Base-by-base conservation (phyloP, 2,329 filamentous ascomycete genomes). In the Pseudogymnoascus sp. region DNA sequence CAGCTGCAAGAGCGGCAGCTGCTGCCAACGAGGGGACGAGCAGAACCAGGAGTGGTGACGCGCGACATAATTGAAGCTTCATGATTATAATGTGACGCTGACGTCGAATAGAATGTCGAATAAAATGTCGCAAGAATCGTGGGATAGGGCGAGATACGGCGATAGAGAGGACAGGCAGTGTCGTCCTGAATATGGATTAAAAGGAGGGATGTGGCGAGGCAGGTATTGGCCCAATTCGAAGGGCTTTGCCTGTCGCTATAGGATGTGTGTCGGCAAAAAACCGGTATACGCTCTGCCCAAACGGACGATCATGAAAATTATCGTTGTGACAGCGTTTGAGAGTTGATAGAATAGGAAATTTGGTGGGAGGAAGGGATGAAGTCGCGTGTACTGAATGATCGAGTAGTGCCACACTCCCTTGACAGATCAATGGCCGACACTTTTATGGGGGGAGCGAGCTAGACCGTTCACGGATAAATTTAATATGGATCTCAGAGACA, bases 11-110 rank as follows among this genome's bases (percentile, higher is more conserved):
- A 8, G 68, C 63, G 50, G 77, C 72, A 37, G 77, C 75, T 43
- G 73, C 67, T 25, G 81, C 82, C 63, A 87, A 72, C 36, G 78
- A 80, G 30, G 83, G 81, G 37, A 87, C 73, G 1, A 87, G 77
- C 37, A 89, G 79, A 35, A 89, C 76, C 58, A 89, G 72, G 22
- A 88, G 72, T 30, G 82, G 77, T 61, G 80, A 80, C 63, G 77
- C 76, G 61, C 74, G 75, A 64, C 77, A 58, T 58, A 58, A 77
- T 73, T 78, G 78, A 68, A 87, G 74, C 74, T 80, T 84, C 86
- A 89, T 89, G 66, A 67, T 78, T 58, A 33, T 53, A 33, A 53
- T 33, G 73, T 47, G 41, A 59, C 47, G 57, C 25, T 59, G 28
- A 25, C 25, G 59, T 59, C 38, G 60, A 61, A 18, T 53, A 59